phyloP scores from a whole-genome alignment of 1,139 yeast species.

The Debaryomyces subglobosus region DNA sequence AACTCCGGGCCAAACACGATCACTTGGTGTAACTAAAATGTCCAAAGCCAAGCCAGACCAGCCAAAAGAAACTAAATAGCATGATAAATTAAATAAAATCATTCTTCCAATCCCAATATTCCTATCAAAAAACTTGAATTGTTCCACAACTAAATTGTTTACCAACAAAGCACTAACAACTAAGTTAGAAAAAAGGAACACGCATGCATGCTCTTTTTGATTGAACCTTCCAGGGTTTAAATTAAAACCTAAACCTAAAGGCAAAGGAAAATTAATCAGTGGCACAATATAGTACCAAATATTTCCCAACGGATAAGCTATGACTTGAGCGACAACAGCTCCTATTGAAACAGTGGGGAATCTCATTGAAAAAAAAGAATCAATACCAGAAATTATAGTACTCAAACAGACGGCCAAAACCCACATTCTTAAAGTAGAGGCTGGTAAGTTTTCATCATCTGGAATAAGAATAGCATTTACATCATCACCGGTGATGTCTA shows the following conservation, averaged over 20 bases:
- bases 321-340: constrained; percentile 26
- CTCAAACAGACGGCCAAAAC: constrained; percentile 14
- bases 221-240: constrained; percentile 70
- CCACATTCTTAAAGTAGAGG: not conserved
- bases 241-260: constrained; percentile 25
- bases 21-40: constrained; percentile 61
- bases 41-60: constrained; percentile 39
- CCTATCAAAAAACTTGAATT: constrained; percentile 51
- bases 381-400: constrained; percentile 23
- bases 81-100: constrained; percentile 53
- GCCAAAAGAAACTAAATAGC: constrained; percentile 57
- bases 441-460: not conserved
- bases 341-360: constrained; percentile 27
- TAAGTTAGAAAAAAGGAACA: constrained; percentile 44
- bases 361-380: constrained; percentile 27
- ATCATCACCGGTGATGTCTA: not conserved
- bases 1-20: constrained; percentile 70
- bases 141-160: constrained; percentile 60
- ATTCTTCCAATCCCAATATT: constrained; percentile 43
- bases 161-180: constrained; percentile 65
- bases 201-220: constrained; percentile 64
- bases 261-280: constrained; percentile 14
- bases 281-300: constrained; percentile 21
- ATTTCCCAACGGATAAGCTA: constrained; percentile 28
- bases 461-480: not conserved